A percentile compares a stretch with the other conserved stretches of the same genome.
These are phyloP conservation scores for Hymenoscyphus infarciens DNA, from an alignment of 2,329 filamentous ascomycete genomes.

Conservation along the genomic window DNA sequence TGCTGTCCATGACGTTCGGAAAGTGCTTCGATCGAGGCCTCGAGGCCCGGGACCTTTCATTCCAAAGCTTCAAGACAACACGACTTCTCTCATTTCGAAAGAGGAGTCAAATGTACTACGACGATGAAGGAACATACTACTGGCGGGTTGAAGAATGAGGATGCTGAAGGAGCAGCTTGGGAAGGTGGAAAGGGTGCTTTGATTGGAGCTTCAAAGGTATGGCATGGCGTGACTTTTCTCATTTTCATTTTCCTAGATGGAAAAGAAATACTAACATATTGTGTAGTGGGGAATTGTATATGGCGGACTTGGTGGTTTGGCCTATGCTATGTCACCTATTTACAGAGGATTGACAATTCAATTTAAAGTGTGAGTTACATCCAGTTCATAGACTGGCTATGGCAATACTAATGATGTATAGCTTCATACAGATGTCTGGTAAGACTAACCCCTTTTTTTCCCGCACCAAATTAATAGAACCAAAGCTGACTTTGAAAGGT, in stretches of 20 bases:
- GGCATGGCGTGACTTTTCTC: neutral
- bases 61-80: neutral
- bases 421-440: conserved; percentile 79
- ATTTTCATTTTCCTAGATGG: neutral
- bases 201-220: conserved; percentile 61
- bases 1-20: neutral
- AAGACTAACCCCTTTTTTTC: neutral
- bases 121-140: conserved; percentile 44
- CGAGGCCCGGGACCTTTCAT: neutral
- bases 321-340: conserved; percentile 63
- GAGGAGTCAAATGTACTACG: neutral
- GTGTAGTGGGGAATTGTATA: conserved; percentile 60
- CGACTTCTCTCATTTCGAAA: neutral
- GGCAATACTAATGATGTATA: conserved; percentile 35
- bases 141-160: conserved; percentile 59
- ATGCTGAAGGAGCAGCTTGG: conserved; percentile 68
- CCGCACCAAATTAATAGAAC: neutral
- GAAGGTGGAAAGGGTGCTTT: conserved; percentile 66
- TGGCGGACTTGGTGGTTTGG: conserved; percentile 60
- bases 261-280: neutral
- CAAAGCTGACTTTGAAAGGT: conserved; percentile 19
- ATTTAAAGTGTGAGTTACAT: conserved; percentile 68
- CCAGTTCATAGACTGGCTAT: neutral
- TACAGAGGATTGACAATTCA: conserved; percentile 71
- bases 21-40: too few relatives aligned